Evolutionary conservation across 345 rosid species (phyloP).

Genomic region (Pelargonium nanum): DNA sequence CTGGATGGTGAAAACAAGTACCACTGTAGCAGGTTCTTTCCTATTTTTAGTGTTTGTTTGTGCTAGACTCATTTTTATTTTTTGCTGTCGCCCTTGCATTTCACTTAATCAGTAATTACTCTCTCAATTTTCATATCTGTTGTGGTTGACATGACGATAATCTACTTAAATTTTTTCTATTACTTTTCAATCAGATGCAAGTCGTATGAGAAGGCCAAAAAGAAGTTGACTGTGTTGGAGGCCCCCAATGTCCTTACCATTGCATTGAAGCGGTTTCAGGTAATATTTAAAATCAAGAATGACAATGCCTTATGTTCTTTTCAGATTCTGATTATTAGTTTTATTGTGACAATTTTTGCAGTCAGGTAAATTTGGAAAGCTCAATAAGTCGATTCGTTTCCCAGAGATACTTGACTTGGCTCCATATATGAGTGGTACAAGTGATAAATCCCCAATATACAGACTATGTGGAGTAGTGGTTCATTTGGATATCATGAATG

Average conservation of each 20-base stretch:
- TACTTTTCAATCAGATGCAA: conserved; percentile 51
- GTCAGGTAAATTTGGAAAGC: conserved; percentile 96
- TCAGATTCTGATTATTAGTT: conserved; percentile 16
- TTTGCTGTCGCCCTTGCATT: not conserved
- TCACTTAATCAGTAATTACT: not conserved
- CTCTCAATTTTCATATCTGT: not conserved
- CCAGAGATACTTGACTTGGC: conserved; percentile 83
- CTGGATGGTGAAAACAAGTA: conserved; percentile 98
- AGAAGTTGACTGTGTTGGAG: conserved; percentile 69
- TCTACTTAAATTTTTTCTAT: not conserved
- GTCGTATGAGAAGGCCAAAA: conserved; percentile 77
- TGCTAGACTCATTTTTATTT: not conserved
- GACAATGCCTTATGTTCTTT: conserved; percentile 3
- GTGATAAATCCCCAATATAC: conserved; percentile 71
- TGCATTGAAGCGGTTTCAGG: conserved; percentile 97
- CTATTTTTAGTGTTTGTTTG: conserved; percentile 1
- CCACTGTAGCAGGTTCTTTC: conserved; percentile 61
- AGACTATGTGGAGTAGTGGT: conserved; percentile 91
- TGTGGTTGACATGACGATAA: not conserved
- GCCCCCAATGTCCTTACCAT: conserved; percentile 95
- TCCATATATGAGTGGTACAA: conserved; percentile 80
- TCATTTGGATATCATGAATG: conserved; percentile 89
- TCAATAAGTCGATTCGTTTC: conserved; percentile 66
- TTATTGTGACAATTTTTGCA: conserved; percentile 24
- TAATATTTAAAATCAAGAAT: conserved; percentile 10